Evolutionary conservation across 805 yeast species (phyloP).

Genomic region (Candida khao-thaluensis): DNA sequence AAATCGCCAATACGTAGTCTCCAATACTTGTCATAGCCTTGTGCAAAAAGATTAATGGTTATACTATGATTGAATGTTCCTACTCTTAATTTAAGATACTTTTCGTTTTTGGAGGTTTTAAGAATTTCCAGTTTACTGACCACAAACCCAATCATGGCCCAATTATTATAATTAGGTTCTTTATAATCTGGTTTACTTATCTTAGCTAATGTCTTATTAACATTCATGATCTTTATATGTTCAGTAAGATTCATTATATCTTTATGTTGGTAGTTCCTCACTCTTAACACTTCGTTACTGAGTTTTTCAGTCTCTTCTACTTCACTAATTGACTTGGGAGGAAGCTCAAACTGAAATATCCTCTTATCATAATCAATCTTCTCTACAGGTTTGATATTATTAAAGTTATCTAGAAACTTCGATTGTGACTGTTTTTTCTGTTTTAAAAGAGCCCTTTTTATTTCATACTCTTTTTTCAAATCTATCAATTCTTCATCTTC

Average conservation of each 20-base stretch:
- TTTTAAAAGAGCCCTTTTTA: conserved; percentile 21
- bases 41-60: conserved; percentile 62
- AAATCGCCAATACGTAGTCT: conserved; percentile 74
- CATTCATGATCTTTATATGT: conserved; percentile 54
- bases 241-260: conserved; percentile 38
- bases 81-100: conserved; percentile 59
- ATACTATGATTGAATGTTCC: conserved; percentile 67
- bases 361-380: conserved; percentile 24
- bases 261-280: conserved; percentile 45
- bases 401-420: conserved; percentile 4
- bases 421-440: conserved; percentile 11
- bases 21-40: conserved; percentile 69
- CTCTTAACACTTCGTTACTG: conserved; percentile 22
- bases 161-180: conserved; percentile 72
- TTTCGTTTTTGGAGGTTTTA: conserved; percentile 41
- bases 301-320: conserved; percentile 22
- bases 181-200: conserved; percentile 65
- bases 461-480: conserved; percentile 36
- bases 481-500: conserved; percentile 39
- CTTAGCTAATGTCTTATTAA: conserved; percentile 61
- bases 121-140: conserved; percentile 55
- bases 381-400: conserved; percentile 11
- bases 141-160: conserved; percentile 76
- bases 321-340: neutral
- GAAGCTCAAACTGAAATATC: conserved; percentile 23